These are phyloP conservation scores for Ramaria rubella DNA, from an alignment of 768 basidiomycete species.

Conservation along the genomic window DNA sequence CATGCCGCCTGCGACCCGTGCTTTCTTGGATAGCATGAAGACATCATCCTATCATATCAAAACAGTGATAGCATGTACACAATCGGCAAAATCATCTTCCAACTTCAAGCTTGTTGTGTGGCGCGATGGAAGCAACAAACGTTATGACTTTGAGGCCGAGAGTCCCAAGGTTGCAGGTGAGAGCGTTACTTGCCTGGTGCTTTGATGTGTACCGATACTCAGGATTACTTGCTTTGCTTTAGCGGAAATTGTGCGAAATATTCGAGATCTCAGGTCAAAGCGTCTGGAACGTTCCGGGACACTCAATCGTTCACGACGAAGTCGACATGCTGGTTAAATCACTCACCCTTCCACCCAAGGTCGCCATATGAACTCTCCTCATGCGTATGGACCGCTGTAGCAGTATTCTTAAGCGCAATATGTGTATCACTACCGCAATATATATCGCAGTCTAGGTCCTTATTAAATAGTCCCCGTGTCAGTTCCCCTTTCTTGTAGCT, in stretches of 20 bases:
- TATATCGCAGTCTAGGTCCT: too few relatives aligned
- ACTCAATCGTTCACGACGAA: constrained; percentile 54
- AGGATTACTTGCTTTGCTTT: background rate
- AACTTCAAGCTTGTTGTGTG: constrained; percentile 84
- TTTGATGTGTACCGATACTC: background rate
- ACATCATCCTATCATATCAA: constrained; percentile 92
- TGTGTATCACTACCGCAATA: too few relatives aligned
- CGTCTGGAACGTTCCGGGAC: constrained; percentile 59
- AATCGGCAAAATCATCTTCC: constrained; percentile 71
- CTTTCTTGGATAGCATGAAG: constrained; percentile 82
- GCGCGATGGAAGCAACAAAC: constrained; percentile 68
- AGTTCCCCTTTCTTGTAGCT: too few relatives aligned
- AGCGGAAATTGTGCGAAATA: constrained; percentile 76
- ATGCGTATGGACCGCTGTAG: too few relatives aligned
- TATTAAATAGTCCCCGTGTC: too few relatives aligned
- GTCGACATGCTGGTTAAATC: constrained; percentile 41
- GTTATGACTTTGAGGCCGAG: constrained; percentile 97
- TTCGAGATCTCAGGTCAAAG: constrained; percentile 54
- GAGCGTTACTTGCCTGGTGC: constrained; percentile 22
- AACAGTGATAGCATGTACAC: constrained; percentile 75
- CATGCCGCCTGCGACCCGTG: constrained; percentile 77
- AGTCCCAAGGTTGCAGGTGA: constrained; percentile 70
- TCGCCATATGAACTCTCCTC: too few relatives aligned
- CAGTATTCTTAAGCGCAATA: too few relatives aligned
- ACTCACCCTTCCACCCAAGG: too few relatives aligned